Evolutionary conservation across 2,329 filamentous ascomycete species (phyloP), one percentile per base, ranked within the genome.

Genomic region (Fusarium miscanthi): DNA sequence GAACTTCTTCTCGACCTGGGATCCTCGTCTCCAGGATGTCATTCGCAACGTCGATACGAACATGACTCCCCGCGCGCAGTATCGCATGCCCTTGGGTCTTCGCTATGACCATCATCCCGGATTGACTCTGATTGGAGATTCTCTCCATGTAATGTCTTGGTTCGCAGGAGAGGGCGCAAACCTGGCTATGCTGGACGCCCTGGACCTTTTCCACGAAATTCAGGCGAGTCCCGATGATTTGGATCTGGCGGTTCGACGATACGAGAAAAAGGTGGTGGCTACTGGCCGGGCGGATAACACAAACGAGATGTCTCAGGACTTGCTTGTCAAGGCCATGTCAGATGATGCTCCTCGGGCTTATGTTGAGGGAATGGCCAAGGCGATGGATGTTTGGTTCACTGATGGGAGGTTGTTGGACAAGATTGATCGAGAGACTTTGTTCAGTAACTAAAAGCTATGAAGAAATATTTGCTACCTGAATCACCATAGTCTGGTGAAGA

Each of bases 351-450:
- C 53, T 35, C n/a, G 30, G 14, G 53, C n/a, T 7, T 57, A 57
- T 3, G 53, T 57, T 12, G 40, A 57, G 1, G 53, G 38, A 11
- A 57, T 57, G 38, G 38, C 53, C 0, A 57, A 35, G 2, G 40
- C 53, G 2, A 46, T 57, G 53, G n/a, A 57, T 27, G 30, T 46
- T 57, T 57, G 53, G 53, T 57, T 57, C n/a, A 25, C 27, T 4
- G 53, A 35, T 1, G 40, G 53, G 8, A 57, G 35, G 19, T 31
- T 57, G 8, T 2, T 57, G 14, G 53, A 57, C 2, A 45, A 45
- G n/a, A 27, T 57, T 4, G 53, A 27, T 5, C 13, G 30, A 7
- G 17, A 48, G n/a, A n/a, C 17, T 0, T 8, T 48, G 3, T 48
- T 35, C 17, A 17, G 5, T 10, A 31, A 31, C 27, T 31, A 19